Evolutionary conservation across 805 yeast genomes (phyloP).

Genomic region (Wickerhamomyces subpelliculosus): DNA sequence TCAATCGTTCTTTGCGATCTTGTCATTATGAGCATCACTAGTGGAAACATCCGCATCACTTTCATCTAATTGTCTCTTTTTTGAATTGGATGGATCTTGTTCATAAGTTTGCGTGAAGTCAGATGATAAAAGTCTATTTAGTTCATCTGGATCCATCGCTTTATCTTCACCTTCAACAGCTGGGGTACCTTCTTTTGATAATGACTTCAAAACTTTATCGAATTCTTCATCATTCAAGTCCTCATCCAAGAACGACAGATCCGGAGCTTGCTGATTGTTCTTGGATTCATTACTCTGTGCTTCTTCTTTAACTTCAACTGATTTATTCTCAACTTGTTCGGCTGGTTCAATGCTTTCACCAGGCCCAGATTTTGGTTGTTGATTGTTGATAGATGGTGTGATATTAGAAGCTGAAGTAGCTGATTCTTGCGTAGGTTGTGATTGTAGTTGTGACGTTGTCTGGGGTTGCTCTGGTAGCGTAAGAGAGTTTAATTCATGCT

Average conservation of each 20-base stretch:
- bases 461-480: too few species aligned
- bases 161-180: constrained; percentile 11
- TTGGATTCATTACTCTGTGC: too few species aligned
- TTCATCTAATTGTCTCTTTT: constrained; percentile 8
- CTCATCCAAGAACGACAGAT: constrained; percentile 6
- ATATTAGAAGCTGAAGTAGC: too few species aligned
- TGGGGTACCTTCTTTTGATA: constrained; percentile 22
- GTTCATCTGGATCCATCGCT: constrained; percentile 19
- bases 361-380: too few species aligned
- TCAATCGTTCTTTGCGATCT: neutral
- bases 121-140: constrained; percentile 16
- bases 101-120: constrained; percentile 9
- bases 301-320: too few species aligned
- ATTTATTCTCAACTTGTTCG: too few species aligned
- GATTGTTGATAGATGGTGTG: too few species aligned
- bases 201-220: constrained; percentile 19
- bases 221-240: constrained; percentile 20
- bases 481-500: too few species aligned
- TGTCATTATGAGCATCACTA: neutral
- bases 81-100: neutral
- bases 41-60: constrained; percentile 1
- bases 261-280: neutral
- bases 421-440: too few species aligned
- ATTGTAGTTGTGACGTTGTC: too few species aligned
- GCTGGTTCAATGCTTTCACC: too few species aligned